Conservation (phyloP, 371 early-diverging fungal species). For the Capniomyces stellatus region DNA sequence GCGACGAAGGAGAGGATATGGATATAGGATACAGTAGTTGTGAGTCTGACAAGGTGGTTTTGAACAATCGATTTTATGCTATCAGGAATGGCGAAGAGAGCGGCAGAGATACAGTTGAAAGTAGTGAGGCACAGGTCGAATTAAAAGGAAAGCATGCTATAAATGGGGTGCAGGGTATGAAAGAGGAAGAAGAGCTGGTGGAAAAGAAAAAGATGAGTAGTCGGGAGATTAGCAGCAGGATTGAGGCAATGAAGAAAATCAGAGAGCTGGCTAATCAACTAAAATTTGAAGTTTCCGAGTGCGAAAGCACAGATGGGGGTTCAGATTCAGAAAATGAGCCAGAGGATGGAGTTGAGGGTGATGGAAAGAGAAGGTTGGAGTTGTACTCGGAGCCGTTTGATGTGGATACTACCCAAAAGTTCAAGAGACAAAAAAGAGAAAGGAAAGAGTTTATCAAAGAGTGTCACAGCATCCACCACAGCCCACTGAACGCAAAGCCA, state of each 20-base stretch:
- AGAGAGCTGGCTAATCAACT: background rate
- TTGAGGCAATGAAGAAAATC: background rate
- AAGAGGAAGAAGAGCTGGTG: background rate
- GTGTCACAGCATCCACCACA: no score
- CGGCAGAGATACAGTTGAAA: no score
- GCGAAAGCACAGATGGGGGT: background rate
- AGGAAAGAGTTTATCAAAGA: background rate
- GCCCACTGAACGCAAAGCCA: no score
- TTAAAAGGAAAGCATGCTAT: background rate
- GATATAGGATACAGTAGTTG: no score
- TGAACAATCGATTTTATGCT: no score
- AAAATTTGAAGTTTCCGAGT: background rate
- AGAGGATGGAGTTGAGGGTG: background rate
- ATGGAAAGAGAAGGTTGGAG: background rate
- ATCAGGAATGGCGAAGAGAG: no score
- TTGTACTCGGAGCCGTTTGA: background rate
- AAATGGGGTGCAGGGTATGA: background rate
- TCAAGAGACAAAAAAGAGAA: background rate
- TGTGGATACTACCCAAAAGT: background rate
- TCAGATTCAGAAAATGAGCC: background rate
- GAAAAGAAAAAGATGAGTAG: background rate
- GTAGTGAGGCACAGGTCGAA: background rate
- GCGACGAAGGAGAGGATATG: no score
- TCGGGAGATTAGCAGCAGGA: background rate
- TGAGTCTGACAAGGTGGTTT: no score